A percentile compares a stretch with the other conserved stretches of the same genome.
These are phyloP conservation scores for Rhododendron griersonianum DNA, from an alignment of 148 eudicot genomes.

Conservation along the genomic window DNA sequence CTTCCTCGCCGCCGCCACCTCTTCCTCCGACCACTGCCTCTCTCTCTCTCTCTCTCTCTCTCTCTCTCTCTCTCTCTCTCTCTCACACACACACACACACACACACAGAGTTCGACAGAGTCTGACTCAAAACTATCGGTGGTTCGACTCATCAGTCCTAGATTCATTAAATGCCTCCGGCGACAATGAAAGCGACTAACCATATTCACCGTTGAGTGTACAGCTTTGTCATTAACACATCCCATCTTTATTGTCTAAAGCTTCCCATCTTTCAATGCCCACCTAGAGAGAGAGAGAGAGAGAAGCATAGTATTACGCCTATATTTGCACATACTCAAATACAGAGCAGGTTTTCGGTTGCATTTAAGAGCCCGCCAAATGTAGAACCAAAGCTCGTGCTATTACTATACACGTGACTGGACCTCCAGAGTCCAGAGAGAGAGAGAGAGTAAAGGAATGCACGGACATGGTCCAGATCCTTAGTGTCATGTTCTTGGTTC, in stretches of 20 bases:
- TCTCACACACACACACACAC: too few species aligned
- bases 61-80: neutral
- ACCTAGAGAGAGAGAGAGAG: neutral
- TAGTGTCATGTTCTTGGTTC: neutral
- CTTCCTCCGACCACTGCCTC: neutral
- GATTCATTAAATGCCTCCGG: slow-evolving; percentile 4
- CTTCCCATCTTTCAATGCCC: neutral
- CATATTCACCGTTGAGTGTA: neutral
- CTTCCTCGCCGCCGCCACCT: neutral
- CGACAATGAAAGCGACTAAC: neutral
- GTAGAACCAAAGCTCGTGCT: neutral
- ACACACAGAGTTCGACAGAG: neutral
- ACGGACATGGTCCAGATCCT: neutral
- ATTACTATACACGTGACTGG: neutral
- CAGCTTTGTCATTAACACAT: neutral
- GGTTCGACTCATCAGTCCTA: neutral
- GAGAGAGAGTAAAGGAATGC: neutral
- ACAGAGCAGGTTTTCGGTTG: neutral
- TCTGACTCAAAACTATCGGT: neutral
- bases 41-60: neutral
- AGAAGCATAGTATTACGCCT: neutral
- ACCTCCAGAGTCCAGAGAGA: neutral
- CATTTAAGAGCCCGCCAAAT: neutral
- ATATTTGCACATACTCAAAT: neutral
- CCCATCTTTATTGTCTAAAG: neutral